Evolutionary conservation across 495 filamentous ascomycete genomes (phyloP).

Genomic region (Cercophora samala): DNA sequence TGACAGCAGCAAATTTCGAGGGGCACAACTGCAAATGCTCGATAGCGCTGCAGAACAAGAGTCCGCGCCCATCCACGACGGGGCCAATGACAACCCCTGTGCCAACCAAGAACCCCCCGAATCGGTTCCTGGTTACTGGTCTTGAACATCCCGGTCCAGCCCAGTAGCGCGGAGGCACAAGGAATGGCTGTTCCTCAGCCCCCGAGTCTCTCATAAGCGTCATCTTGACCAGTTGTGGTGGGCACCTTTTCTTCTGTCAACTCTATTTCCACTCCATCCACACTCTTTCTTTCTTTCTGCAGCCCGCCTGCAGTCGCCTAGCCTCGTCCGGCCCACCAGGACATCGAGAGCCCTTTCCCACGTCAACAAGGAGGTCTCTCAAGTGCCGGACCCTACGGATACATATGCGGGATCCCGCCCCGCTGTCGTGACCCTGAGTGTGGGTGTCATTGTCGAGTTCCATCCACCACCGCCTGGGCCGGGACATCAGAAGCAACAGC

Average conservation of each 20-base stretch:
- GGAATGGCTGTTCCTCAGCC: constrained; percentile 9
- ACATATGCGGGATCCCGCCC: constrained; percentile 22
- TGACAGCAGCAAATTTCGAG: neutral
- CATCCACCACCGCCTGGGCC: constrained; percentile 5
- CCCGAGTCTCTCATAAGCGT: constrained; percentile 8
- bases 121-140: constrained; percentile 12
- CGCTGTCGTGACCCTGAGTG: constrained; percentile 5
- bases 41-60: neutral
- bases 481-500: neutral
- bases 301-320: constrained; percentile 1
- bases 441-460: constrained; percentile 14
- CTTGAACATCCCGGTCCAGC: neutral
- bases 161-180: neutral
- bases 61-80: neutral
- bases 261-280: constrained; percentile 10
- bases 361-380: neutral
- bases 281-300: neutral
- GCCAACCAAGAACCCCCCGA: neutral
- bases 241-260: constrained; percentile 7
- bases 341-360: neutral
- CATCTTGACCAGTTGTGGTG: neutral
- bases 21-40: constrained; percentile 1
- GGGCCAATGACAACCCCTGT: constrained; percentile 10
- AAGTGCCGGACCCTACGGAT: constrained; percentile 8
- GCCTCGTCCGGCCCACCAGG: neutral